Evolutionary conservation across 2,329 filamentous ascomycete genomes (phyloP).

Genomic region (Colletotrichum trifolii): DNA sequence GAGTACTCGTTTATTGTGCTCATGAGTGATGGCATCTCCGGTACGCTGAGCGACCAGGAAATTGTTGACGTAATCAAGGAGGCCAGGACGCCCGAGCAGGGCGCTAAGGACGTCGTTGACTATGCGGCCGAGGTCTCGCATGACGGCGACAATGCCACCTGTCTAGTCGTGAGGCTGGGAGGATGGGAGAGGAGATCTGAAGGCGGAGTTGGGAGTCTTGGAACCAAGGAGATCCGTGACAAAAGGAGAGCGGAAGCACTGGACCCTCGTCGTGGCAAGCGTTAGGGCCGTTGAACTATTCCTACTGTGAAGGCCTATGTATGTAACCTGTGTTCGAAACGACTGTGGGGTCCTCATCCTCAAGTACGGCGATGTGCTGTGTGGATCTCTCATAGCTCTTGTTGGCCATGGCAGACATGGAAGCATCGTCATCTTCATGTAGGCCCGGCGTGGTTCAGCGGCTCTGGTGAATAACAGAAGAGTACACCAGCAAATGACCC

Average conservation of each 20-base stretch:
- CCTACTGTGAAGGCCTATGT: background rate
- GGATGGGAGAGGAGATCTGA: conserved; percentile 81
- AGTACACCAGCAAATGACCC: no score
- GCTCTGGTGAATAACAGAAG: no score
- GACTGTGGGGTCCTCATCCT: background rate
- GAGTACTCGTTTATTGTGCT: conserved; percentile 92
- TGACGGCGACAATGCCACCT: conserved; percentile 76
- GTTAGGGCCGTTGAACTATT: conserved; percentile 42
- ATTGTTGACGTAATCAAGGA: conserved; percentile 97
- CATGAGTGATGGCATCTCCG: conserved; percentile 89
- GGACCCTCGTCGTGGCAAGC: conserved; percentile 79
- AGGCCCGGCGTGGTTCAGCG: no score
- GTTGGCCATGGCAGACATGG: no score
- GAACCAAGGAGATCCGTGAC: conserved; percentile 91
- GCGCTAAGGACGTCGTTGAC: conserved; percentile 79
- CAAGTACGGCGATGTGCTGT: background rate
- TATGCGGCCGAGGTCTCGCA: conserved; percentile 88
- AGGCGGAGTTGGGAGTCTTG: conserved; percentile 87
- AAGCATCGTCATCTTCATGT: no score
- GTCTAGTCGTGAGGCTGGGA: conserved; percentile 73
- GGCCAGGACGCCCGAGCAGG: conserved; percentile 89
- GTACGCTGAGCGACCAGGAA: conserved; percentile 89
- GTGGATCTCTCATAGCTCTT: no score
- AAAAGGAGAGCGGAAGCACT: conserved; percentile 82
- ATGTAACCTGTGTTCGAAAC: background rate